Percentiles rank a stretch among this genome's conserved stretches.
phyloP scores from a whole-genome alignment of 306 rosid genomes.

The Morella rubra region DNA sequence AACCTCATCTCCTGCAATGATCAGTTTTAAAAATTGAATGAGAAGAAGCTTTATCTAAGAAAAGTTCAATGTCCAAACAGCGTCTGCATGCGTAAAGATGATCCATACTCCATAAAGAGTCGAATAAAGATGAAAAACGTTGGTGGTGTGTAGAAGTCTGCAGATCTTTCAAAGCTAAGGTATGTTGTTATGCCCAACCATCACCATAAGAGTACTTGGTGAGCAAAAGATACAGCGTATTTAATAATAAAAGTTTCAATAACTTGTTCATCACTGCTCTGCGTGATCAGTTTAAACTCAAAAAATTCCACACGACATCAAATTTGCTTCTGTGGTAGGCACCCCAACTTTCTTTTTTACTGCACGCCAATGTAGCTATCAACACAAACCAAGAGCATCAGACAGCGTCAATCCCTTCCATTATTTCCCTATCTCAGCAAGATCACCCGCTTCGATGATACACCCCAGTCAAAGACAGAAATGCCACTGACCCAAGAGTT shows the following conservation, averaged over 20 bases:
- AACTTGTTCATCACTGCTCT: background rate
- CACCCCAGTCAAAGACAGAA: background rate
- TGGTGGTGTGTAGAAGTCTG: no score
- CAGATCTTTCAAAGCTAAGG: background rate
- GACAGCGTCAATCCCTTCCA: background rate
- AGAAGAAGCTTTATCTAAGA: background rate
- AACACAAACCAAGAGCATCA: background rate
- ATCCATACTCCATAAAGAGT: background rate
- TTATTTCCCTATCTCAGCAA: background rate
- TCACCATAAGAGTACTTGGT: background rate
- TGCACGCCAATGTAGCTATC: background rate
- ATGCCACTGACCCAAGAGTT: background rate
- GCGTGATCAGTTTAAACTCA: background rate
- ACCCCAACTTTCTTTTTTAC: background rate
- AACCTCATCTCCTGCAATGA: slow-evolving; percentile 67
- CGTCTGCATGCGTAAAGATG: background rate
- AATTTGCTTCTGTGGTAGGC: background rate
- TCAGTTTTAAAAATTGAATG: background rate
- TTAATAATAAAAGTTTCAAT: background rate
- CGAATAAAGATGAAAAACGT: background rate
- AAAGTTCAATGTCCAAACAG: background rate
- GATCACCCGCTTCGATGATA: background rate
- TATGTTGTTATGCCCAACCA: background rate
- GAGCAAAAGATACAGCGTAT: background rate
- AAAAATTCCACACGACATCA: background rate